Conservation (phyloP, 1,284 basidiomycete genomes). For the Tremellales sp. region DNA sequence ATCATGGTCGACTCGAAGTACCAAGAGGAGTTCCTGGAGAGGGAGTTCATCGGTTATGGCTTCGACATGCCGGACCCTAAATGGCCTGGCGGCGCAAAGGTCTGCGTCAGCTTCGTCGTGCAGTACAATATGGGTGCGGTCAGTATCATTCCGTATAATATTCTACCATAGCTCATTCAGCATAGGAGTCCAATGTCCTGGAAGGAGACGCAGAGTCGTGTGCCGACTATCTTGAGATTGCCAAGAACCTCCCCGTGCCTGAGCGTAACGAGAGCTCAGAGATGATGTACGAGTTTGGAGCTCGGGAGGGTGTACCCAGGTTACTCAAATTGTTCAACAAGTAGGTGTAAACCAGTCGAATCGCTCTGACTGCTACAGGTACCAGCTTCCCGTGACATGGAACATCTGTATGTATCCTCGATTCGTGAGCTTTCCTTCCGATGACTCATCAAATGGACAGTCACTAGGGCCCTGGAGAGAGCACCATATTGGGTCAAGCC, state of each 20-base stretch:
- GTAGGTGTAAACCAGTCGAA: constrained; percentile 7
- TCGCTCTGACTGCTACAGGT: constrained; percentile 4
- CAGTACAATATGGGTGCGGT: constrained; percentile 25
- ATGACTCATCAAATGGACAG: constrained; percentile 8
- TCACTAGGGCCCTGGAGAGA: constrained; percentile 23
- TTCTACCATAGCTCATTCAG: neutral
- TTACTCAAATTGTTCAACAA: constrained; percentile 18
- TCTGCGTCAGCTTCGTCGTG: constrained; percentile 34
- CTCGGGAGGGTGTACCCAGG: constrained; percentile 17
- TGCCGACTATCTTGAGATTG: constrained; percentile 19
- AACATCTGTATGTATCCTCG: constrained; percentile 16
- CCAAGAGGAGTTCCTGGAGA: constrained; percentile 19
- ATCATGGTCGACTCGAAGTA: constrained; percentile 8
- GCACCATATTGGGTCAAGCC: constrained; percentile 23
- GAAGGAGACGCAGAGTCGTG: constrained; percentile 16
- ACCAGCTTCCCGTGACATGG: constrained; percentile 23
- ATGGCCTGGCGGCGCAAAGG: constrained; percentile 47
- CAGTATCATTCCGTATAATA: constrained; percentile 6
- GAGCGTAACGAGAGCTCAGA: constrained; percentile 14
- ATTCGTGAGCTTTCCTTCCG: neutral
- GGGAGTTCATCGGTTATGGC: constrained; percentile 46
- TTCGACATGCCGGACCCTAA: constrained; percentile 38
- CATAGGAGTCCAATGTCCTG: constrained; percentile 12
- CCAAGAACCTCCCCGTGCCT: constrained; percentile 8
- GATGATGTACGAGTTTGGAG: constrained; percentile 25